Evolutionary conservation across 164 flowering plant genomes (phyloP).

Genomic region (Magnolia changhungtana): DNA sequence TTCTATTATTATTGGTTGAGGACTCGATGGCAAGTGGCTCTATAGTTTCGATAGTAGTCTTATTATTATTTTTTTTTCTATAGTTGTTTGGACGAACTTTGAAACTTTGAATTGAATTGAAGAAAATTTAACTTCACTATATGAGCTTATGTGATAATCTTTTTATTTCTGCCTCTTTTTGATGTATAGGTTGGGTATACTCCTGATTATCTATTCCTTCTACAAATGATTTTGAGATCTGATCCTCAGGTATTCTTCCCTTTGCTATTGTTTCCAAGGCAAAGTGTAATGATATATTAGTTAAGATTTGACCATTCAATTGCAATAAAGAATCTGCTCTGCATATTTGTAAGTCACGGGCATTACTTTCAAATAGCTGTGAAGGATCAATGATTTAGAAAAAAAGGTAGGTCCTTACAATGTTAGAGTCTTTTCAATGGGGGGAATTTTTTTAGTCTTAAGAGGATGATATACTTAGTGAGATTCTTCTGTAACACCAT

Average conservation of each 20-base stretch:
- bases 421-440: neutral
- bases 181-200: slow-evolving; percentile 80
- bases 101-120: no score
- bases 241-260: slow-evolving; percentile 85
- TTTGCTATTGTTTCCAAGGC: neutral
- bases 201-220: slow-evolving; percentile 91
- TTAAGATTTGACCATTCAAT: neutral
- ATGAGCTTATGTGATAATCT: neutral
- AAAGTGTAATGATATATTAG: neutral
- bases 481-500: neutral
- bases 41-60: no score
- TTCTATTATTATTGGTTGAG: no score
- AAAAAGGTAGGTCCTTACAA: neutral
- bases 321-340: neutral
- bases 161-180: neutral
- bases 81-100: no score
- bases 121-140: neutral
- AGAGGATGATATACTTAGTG: neutral
- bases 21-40: no score
- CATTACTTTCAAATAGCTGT: neutral
- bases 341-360: neutral
- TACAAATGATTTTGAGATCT: slow-evolving; percentile 88
- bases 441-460: no score
- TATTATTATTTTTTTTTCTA: no score
- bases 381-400: neutral